These are phyloP conservation scores for Mycena maculata DNA, from an alignment of 768 basidiomycete genomes.

Conservation along the genomic window DNA sequence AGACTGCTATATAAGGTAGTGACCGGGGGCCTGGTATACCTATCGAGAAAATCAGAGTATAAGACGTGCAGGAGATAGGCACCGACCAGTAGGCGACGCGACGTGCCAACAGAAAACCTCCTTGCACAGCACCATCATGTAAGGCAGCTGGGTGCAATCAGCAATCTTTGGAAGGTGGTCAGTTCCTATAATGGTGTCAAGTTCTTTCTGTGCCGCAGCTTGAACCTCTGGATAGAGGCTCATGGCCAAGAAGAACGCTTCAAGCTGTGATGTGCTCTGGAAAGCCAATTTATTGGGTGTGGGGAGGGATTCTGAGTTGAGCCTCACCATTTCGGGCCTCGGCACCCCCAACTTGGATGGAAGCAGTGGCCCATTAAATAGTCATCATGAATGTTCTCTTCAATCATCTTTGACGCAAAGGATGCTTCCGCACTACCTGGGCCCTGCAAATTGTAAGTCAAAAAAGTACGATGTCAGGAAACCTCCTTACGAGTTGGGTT, in stretches of 20 bases:
- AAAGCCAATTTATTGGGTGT: not conserved
- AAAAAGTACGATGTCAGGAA: no score
- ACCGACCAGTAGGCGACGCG: slow-evolving; percentile 3
- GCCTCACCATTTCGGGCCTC: slow-evolving; percentile 41
- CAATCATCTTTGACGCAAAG: slow-evolving; percentile 34
- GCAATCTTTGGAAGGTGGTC: slow-evolving; percentile 40
- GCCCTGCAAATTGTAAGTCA: slow-evolving; percentile 34
- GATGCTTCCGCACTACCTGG: slow-evolving; percentile 37
- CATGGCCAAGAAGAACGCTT: slow-evolving; percentile 46
- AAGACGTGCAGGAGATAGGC: slow-evolving; percentile 33
- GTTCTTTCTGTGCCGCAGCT: slow-evolving; percentile 40
- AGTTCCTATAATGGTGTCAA: slow-evolving; percentile 41
- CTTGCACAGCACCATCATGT: slow-evolving; percentile 39
- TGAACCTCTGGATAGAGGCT: slow-evolving; percentile 41
- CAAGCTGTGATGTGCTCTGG: slow-evolving; percentile 38
- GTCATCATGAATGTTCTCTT: slow-evolving; percentile 35
- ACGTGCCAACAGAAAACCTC: slow-evolving; percentile 41
- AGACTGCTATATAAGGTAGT: no score
- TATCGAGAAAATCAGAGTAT: slow-evolving; percentile 35
- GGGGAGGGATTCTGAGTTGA: no score
- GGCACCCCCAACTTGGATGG: slow-evolving; percentile 50
- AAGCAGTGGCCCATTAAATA: slow-evolving; percentile 42
- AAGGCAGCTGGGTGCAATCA: slow-evolving; percentile 40
- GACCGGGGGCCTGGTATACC: no score
- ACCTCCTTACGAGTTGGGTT: not conserved